phyloP scores from a whole-genome alignment of 2,329 filamentous ascomycete genomes.

The Fusarium equiseti region DNA sequence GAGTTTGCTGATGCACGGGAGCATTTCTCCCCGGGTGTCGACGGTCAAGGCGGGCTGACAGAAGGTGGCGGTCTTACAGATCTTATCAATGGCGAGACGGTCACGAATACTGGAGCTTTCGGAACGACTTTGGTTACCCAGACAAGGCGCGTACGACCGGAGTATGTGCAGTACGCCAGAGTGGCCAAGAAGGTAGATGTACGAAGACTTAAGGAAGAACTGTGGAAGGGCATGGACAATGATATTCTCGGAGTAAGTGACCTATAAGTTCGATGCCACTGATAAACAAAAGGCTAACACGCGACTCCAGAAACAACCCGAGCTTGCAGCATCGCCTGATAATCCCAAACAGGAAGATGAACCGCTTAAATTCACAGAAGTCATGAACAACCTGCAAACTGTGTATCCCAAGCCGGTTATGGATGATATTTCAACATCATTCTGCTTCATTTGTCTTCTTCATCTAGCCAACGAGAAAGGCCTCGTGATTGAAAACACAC shows the following conservation, averaged over 20 bases:
- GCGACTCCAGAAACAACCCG: constrained; percentile 36
- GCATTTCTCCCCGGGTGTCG: constrained; percentile 77
- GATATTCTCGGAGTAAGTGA: constrained; percentile 64
- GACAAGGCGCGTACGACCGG: constrained; percentile 71
- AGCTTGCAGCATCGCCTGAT: constrained; percentile 43
- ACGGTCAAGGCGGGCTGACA: constrained; percentile 61
- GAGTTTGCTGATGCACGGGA: constrained; percentile 86
- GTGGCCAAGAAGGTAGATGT: constrained; percentile 80
- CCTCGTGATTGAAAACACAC: constrained; percentile 76
- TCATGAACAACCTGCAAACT: constrained; percentile 88
- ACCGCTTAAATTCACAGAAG: constrained; percentile 84
- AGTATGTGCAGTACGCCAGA: constrained; percentile 77
- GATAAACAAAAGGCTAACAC: constrained; percentile 23
- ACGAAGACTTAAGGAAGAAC: constrained; percentile 74
- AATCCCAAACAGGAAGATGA: constrained; percentile 55
- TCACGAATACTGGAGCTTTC: constrained; percentile 65
- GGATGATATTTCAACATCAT: constrained; percentile 93
- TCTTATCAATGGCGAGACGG: constrained; percentile 63
- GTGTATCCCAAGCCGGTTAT: constrained; percentile 90
- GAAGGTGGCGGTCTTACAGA: constrained; percentile 63
- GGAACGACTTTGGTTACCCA: constrained; percentile 76
- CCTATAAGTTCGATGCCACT: neutral
- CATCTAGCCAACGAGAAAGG: constrained; percentile 96
- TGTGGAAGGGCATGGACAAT: constrained; percentile 75
- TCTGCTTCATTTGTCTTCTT: constrained; percentile 92